Evolutionary conservation across 768 basidiomycete species (phyloP).

Genomic region (Hericium alpestre): DNA sequence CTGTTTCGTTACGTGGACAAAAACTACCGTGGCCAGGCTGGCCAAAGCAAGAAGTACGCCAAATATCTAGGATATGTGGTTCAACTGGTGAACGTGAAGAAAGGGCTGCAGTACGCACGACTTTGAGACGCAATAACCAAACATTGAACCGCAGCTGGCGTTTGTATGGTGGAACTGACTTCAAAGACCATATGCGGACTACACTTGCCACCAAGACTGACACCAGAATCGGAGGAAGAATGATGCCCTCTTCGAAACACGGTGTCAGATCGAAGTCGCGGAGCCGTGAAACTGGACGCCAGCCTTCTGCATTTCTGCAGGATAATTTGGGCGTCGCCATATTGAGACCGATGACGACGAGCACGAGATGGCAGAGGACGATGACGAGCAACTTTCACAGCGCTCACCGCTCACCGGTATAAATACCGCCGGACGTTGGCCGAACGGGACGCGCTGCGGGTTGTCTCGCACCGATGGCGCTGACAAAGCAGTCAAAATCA

Average conservation of each 20-base stretch:
- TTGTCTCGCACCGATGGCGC: no score
- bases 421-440: no score
- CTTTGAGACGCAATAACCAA: slow-evolving; percentile 46
- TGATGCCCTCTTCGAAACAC: slow-evolving; percentile 69
- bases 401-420: not conserved
- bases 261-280: slow-evolving; percentile 69
- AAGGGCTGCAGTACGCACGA: slow-evolving; percentile 37
- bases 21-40: slow-evolving; percentile 33
- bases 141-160: slow-evolving; percentile 35
- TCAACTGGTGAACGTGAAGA: not conserved
- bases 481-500: no score
- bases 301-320: slow-evolving; percentile 56
- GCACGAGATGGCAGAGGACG: not conserved
- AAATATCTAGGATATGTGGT: slow-evolving; percentile 29
- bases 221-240: slow-evolving; percentile 45
- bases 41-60: slow-evolving; percentile 35
- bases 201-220: slow-evolving; percentile 33
- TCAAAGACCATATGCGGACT: slow-evolving; percentile 26
- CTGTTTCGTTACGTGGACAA: slow-evolving; percentile 26
- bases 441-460: no score
- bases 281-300: slow-evolving; percentile 43
- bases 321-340: not conserved
- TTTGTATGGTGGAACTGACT: slow-evolving; percentile 17
- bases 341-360: not conserved
- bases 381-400: not conserved